These are phyloP conservation scores for Phytophthora boehmeriae DNA, from an alignment of 352 stramenopile species.

Conservation along the genomic window DNA sequence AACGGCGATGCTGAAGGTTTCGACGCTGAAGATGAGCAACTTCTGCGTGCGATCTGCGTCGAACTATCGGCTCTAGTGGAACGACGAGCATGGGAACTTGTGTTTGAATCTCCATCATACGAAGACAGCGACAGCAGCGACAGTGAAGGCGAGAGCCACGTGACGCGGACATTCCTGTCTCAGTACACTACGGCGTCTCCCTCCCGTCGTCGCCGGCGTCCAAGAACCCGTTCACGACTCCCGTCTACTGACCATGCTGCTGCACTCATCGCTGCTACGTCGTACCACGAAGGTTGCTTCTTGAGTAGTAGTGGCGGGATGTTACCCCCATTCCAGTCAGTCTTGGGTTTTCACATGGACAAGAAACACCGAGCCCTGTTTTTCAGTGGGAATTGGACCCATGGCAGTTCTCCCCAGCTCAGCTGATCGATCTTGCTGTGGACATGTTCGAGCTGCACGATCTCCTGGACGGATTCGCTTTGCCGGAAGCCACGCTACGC, in stretches of 20 bases:
- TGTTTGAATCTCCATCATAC: conserved; percentile 61
- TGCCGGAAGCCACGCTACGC: conserved; percentile 61
- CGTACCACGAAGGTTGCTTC: conserved; percentile 46
- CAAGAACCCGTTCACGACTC: conserved; percentile 27
- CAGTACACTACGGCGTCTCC: conserved; percentile 73
- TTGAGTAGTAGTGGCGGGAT: conserved; percentile 27
- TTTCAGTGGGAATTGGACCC: conserved; percentile 65
- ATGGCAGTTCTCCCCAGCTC: conserved; percentile 60
- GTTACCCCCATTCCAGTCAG: conserved; percentile 17
- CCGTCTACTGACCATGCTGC: conserved; percentile 39
- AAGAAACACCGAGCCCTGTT: conserved; percentile 20
- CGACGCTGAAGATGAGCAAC: conserved; percentile 65
- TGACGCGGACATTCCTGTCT: conserved; percentile 74
- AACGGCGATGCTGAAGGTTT: conserved; percentile 47
- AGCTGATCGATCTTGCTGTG: conserved; percentile 70
- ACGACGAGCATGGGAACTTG: conserved; percentile 71
- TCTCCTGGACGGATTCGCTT: conserved; percentile 61
- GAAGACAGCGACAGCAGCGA: conserved; percentile 54
- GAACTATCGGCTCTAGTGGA: conserved; percentile 72
- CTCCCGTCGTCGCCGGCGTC: conserved; percentile 29
- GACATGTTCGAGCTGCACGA: conserved; percentile 81
- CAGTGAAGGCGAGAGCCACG: conserved; percentile 37
- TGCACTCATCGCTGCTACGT: conserved; percentile 42
- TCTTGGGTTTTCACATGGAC: conserved; percentile 12
- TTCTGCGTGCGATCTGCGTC: conserved; percentile 66